Conservation (phyloP, 73 alveolate species). For the Tetrahymena thermophila region DNA sequence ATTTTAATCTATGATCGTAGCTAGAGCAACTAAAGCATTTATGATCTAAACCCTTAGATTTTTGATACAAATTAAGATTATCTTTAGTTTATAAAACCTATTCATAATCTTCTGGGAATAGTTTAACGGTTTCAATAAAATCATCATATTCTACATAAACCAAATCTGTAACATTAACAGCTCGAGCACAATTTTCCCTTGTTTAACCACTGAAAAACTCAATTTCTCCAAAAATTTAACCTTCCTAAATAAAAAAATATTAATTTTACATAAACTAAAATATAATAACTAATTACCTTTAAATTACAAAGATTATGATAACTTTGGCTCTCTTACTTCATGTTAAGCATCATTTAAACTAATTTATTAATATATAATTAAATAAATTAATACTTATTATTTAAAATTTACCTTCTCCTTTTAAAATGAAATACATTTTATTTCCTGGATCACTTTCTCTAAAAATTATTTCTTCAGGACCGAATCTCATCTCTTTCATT, state of each 20-base stretch:
- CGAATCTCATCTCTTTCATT: conserved; percentile 21
- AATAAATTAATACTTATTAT: neutral
- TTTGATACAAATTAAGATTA: neutral
- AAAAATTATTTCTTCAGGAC: conserved; percentile 36
- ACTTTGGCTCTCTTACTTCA: neutral
- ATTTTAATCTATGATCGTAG: neutral
- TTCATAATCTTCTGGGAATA: neutral
- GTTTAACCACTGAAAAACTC: neutral
- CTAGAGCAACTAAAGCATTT: neutral
- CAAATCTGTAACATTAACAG: neutral
- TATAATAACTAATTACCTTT: neutral
- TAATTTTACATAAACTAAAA: neutral
- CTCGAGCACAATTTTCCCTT: neutral
- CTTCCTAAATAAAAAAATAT: neutral
- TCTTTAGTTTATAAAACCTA: neutral
- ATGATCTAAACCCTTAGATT: neutral
- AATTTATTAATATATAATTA: neutral
- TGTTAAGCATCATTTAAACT: neutral
- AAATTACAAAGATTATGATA: neutral
- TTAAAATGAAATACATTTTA: neutral
- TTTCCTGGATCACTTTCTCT: conserved; percentile 16
- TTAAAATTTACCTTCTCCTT: neutral
- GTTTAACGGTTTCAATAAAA: neutral
- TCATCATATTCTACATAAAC: neutral
- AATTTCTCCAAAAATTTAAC: neutral